These are phyloP conservation scores for Vachellia collinsii DNA, from an alignment of 306 rosid genomes.

Conservation along the genomic window DNA sequence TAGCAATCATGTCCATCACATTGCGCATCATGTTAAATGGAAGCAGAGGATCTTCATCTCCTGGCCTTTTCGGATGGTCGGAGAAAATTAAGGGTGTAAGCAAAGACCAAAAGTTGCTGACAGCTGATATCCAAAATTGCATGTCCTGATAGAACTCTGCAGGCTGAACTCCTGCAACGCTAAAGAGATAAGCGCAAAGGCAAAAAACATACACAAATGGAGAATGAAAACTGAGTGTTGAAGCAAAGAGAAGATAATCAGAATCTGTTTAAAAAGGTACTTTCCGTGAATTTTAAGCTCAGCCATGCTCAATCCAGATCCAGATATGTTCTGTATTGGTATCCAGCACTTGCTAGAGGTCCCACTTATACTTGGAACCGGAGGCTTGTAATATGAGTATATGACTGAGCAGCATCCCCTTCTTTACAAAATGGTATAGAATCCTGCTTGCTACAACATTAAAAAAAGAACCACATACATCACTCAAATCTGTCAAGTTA, in stretches of 20 bases:
- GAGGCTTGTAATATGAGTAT: constrained; percentile 72
- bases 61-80: constrained; percentile 94
- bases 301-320: constrained; percentile 51
- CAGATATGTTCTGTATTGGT: constrained; percentile 75
- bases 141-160: constrained; percentile 70
- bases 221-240: constrained; percentile 6
- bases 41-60: constrained; percentile 90
- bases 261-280: constrained; percentile 41
- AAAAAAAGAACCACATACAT: not conserved
- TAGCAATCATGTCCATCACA: constrained; percentile 91
- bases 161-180: constrained; percentile 68
- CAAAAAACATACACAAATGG: not conserved
- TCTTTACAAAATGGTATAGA: constrained; percentile 71
- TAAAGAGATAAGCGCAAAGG: constrained; percentile 37
- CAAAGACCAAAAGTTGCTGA: constrained; percentile 81
- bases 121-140: constrained; percentile 63
- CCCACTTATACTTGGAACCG: constrained; percentile 70
- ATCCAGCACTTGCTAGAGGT: constrained; percentile 74
- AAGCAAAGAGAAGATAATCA: constrained; percentile 27
- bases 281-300: constrained; percentile 87
- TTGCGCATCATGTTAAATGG: constrained; percentile 90
- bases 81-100: constrained; percentile 91
- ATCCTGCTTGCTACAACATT: constrained; percentile 59
- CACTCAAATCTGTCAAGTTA: constrained; percentile 23
- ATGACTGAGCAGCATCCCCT: constrained; percentile 54